Percentiles rank a stretch among this genome's conserved stretches.
Evolutionary conservation across 2,329 filamentous ascomycete species (phyloP).

Genomic region (Alternaria sp.): DNA sequence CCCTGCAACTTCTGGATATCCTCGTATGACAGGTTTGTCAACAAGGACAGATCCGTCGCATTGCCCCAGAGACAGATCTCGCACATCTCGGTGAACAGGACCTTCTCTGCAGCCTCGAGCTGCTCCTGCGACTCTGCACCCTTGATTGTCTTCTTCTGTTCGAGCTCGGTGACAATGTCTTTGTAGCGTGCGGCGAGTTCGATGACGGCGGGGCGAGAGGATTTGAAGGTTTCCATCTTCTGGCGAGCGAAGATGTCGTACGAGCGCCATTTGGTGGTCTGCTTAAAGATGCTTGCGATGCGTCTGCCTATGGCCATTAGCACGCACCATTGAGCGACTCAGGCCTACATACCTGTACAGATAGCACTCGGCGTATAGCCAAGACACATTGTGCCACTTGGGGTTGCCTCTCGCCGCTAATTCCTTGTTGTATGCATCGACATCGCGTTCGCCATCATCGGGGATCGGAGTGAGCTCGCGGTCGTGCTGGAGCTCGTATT

Average conservation of each 20-base stretch:
- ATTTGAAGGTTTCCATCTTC: conserved; percentile 91
- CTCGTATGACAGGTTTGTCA: conserved; percentile 89
- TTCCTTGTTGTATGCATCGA: conserved; percentile 85
- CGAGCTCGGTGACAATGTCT: conserved; percentile 72
- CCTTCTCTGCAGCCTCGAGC: conserved; percentile 71
- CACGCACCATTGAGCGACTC: not conserved
- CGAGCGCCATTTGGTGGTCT: conserved; percentile 81
- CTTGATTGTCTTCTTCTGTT: conserved; percentile 56
- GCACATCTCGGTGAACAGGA: conserved; percentile 90
- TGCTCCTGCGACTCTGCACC: conserved; percentile 57
- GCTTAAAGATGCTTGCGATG: conserved; percentile 77
- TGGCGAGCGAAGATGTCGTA: conserved; percentile 91
- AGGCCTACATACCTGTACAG: conserved; percentile 71
- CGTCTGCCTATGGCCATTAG: conserved; percentile 63
- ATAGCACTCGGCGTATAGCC: conserved; percentile 95
- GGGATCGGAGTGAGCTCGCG: conserved; percentile 75
- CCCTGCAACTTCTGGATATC: conserved; percentile 98
- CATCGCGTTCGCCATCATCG: conserved; percentile 79
- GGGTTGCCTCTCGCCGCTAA: conserved; percentile 74
- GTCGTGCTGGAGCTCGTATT: conserved; percentile 95
- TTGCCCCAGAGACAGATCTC: conserved; percentile 98
- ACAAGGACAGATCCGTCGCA: conserved; percentile 88
- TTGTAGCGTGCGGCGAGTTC: conserved; percentile 82
- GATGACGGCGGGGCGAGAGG: conserved; percentile 83
- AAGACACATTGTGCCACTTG: conserved; percentile 83